These are phyloP conservation scores for Elsinoe fawcettii DNA, from an alignment of 2,329 filamentous ascomycete genomes.

Conservation along the genomic window DNA sequence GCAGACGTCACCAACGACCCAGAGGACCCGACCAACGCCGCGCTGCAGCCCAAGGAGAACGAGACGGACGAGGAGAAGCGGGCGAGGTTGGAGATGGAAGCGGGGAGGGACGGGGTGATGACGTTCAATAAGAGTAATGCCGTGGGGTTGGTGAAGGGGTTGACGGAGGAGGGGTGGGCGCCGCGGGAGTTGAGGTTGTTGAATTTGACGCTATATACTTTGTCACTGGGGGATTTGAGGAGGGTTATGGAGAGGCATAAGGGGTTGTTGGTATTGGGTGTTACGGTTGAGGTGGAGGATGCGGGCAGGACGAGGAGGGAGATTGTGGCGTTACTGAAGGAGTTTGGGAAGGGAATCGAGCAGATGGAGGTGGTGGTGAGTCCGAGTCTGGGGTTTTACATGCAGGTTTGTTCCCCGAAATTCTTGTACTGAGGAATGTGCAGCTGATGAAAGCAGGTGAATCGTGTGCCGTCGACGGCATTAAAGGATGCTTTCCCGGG, in stretches of 20 bases:
- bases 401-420: conserved; percentile 29
- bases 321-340: conserved; percentile 27
- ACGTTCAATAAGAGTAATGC: conserved; percentile 30
- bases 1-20: conserved; percentile 27
- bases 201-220: conserved; percentile 37
- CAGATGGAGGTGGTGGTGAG: conserved; percentile 35
- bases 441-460: conserved; percentile 19
- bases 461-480: conserved; percentile 25
- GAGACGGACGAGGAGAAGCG: conserved; percentile 28
- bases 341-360: conserved; percentile 28
- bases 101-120: conserved; percentile 30
- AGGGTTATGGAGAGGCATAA: conserved; percentile 32
- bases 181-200: conserved; percentile 31
- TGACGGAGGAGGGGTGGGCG: conserved; percentile 29
- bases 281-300: conserved; percentile 32
- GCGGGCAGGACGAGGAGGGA: conserved; percentile 30
- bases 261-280: conserved; percentile 33
- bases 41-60: conserved; percentile 16
- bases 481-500: conserved; percentile 30
- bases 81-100: conserved; percentile 25
- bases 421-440: not conserved
- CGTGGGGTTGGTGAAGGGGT: conserved; percentile 25
- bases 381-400: conserved; percentile 32
- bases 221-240: conserved; percentile 30
- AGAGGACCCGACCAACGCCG: conserved; percentile 17